Evolutionary conservation across 192 early-diverging fungal species (phyloP).

Genomic region (Podila epigama): DNA sequence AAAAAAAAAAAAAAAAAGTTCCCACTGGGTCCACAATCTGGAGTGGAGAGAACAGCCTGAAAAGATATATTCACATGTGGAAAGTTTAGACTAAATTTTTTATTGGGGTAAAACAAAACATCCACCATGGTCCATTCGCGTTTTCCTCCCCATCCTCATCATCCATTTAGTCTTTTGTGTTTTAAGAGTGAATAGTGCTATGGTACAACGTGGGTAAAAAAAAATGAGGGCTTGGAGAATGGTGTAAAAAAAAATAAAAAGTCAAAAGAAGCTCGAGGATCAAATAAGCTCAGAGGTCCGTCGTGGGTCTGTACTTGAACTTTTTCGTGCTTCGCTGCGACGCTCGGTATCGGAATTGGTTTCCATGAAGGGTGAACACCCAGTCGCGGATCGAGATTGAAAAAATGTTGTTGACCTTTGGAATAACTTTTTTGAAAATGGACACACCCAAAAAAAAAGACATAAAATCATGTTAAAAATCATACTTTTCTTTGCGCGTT

Average conservation of each 20-base stretch:
- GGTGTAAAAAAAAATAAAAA: neutral
- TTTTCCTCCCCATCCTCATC: too few species aligned
- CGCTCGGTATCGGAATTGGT: conserved; percentile 77
- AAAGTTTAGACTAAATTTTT: neutral
- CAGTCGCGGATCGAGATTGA: conserved; percentile 51
- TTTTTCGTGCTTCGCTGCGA: conserved; percentile 78
- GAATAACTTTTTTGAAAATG: conserved; percentile 57
- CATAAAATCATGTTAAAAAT: too few species aligned
- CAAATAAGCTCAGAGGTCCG: conserved; percentile 55
- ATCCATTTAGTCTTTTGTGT: too few species aligned
- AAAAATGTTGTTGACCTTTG: conserved; percentile 75
- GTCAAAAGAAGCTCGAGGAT: neutral
- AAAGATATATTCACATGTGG: neutral
- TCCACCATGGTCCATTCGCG: too few species aligned
- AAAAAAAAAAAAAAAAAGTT: neutral
- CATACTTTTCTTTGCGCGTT: too few species aligned
- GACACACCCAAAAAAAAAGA: neutral
- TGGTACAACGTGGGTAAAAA: neutral
- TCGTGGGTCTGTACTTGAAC: conserved; percentile 70
- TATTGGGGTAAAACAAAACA: neutral
- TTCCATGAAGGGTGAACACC: conserved; percentile 74
- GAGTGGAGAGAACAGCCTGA: neutral
- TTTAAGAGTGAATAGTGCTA: neutral
- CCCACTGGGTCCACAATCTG: neutral
- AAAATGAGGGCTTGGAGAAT: neutral